Evolutionary conservation across 768 basidiomycete species (phyloP).

Genomic region (Lentinula guzmanii): DNA sequence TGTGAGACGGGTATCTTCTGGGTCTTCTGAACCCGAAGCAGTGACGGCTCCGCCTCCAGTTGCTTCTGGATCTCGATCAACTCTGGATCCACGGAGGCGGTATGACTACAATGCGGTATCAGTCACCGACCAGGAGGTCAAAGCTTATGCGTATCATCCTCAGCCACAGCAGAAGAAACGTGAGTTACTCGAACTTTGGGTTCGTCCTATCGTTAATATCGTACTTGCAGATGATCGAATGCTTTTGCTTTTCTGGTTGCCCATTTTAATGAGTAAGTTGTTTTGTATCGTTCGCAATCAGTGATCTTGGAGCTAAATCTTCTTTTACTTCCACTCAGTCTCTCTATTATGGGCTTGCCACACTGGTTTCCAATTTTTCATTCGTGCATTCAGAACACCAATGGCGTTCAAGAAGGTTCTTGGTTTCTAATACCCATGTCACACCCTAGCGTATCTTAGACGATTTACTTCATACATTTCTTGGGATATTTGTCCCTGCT

Average conservation of each 20-base stretch:
- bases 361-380: constrained; percentile 44
- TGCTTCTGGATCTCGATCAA: constrained; percentile 16
- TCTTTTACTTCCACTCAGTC: constrained; percentile 26
- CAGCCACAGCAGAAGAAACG: constrained; percentile 61
- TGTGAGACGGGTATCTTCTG: neutral
- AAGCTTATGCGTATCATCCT: constrained; percentile 63
- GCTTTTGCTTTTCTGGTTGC: constrained; percentile 83
- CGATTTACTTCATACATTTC: neutral
- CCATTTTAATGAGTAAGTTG: constrained; percentile 70
- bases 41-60: constrained; percentile 13
- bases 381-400: constrained; percentile 42
- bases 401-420: constrained; percentile 38
- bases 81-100: constrained; percentile 28
- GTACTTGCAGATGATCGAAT: constrained; percentile 65
- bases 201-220: constrained; percentile 4
- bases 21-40: constrained; percentile 12
- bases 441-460: neutral
- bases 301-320: neutral
- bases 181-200: constrained; percentile 27
- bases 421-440: constrained; percentile 21
- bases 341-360: constrained; percentile 60
- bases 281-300: neutral
- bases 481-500: neutral
- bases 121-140: constrained; percentile 60
- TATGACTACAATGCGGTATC: constrained; percentile 42